Evolutionary conservation across 352 stramenopile genomes (phyloP).

Genomic region (Phytophthora colocasiae): DNA sequence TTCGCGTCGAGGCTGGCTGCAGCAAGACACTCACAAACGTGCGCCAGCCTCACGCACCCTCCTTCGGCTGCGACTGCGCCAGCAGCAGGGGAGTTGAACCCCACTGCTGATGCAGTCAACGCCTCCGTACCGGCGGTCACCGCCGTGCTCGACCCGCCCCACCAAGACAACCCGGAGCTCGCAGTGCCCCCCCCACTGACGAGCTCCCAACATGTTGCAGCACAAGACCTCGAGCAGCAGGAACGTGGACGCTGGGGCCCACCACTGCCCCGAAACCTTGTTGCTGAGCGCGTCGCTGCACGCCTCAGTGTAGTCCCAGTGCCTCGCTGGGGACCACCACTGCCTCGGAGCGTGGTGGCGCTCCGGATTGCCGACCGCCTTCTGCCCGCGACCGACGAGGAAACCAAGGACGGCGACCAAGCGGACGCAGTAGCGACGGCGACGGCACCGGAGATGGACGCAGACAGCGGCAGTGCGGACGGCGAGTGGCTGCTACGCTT

Average conservation of each 20-base stretch:
- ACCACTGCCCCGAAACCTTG: background rate
- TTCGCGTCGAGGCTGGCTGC: background rate
- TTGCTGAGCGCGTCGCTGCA: background rate
- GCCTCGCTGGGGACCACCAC: background rate
- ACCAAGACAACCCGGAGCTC: no score
- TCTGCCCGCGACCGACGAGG: no score
- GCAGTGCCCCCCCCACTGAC: no score
- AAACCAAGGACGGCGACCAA: background rate
- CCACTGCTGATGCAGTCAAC: background rate
- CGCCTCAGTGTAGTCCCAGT: background rate
- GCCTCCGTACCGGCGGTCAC: no score
- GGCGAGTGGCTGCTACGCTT: background rate
- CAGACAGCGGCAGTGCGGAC: no score
- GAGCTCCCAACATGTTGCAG: background rate
- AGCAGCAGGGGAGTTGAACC: slow-evolving; percentile 3
- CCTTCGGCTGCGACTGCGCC: background rate
- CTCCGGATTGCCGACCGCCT: background rate
- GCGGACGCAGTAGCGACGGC: background rate
- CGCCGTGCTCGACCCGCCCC: no score
- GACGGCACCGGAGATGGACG: no score
- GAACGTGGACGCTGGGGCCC: background rate
- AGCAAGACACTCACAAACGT: background rate
- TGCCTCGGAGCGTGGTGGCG: background rate
- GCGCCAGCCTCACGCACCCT: background rate
- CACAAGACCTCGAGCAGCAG: background rate